These are phyloP conservation scores for Oryza longistaminata DNA, from an alignment of 176 grass and related monocot species.

Conservation along the genomic window DNA sequence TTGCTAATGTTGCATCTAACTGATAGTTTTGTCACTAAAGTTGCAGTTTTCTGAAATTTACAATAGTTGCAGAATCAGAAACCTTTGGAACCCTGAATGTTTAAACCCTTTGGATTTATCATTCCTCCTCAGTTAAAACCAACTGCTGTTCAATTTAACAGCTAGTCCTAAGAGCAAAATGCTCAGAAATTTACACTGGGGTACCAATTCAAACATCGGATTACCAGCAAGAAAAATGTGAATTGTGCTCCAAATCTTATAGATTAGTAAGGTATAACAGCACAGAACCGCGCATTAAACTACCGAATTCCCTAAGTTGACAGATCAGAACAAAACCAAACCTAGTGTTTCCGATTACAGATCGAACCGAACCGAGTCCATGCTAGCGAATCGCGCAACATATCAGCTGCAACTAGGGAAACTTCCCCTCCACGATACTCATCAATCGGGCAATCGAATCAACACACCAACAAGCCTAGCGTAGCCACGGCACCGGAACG, in stretches of 20 bases:
- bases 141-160: background rate
- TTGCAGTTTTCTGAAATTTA: too few species aligned
- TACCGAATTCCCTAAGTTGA: background rate
- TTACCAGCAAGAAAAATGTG: background rate
- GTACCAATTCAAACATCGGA: background rate
- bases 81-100: background rate
- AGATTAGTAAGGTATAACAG: background rate
- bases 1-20: too few species aligned
- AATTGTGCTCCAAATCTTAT: background rate
- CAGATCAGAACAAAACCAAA: constrained; percentile 26
- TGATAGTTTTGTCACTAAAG: too few species aligned
- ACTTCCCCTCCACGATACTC: background rate
- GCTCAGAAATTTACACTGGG: background rate
- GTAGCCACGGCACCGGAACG: background rate
- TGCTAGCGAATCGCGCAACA: constrained; percentile 6
- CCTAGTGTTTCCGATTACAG: background rate
- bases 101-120: background rate
- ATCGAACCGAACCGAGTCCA: constrained; percentile 26
- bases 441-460: constrained; percentile 5
- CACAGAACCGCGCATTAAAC: background rate
- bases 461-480: background rate
- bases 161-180: background rate
- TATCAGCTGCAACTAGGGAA: background rate
- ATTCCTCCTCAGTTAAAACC: background rate
- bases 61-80: background rate